Percentiles rank a stretch among this genome's conserved stretches.
These are phyloP conservation scores for Vigna radiata DNA, from an alignment of 306 rosid species.

Conservation along the genomic window DNA sequence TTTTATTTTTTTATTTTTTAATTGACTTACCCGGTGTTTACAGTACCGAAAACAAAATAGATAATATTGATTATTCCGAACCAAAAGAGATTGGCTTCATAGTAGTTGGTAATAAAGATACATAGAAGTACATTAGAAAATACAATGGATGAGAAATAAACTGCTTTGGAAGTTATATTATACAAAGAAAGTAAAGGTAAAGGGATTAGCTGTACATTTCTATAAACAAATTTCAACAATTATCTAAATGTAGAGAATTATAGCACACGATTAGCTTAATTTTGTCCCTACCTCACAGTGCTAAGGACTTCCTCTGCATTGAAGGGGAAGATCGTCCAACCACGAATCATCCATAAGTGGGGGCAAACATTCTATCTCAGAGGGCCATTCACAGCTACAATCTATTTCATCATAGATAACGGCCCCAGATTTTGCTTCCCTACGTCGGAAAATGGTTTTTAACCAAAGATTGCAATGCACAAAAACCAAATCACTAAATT, in stretches of 20 bases:
- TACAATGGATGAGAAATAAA: not conserved
- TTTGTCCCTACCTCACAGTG: not conserved
- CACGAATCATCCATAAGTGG: constrained; percentile 72
- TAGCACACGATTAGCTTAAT: not conserved
- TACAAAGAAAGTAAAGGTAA: no score
- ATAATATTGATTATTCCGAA: no score
- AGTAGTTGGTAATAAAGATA: no score
- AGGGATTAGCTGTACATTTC: not conserved
- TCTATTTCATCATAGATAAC: constrained; percentile 66
- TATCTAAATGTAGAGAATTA: constrained; percentile 26
- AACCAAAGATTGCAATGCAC: constrained; percentile 79
- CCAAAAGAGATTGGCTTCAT: no score
- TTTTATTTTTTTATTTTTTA: no score
- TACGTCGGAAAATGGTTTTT: constrained; percentile 49
- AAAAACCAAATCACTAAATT: constrained; percentile 63
- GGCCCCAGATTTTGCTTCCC: constrained; percentile 56
- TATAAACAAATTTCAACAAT: not conserved
- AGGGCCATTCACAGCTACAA: constrained; percentile 70
- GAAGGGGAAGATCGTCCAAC: constrained; percentile 62
- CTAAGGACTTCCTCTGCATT: constrained; percentile 52
- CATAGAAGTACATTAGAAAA: no score
- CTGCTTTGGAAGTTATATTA: not conserved
- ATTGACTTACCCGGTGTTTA: no score
- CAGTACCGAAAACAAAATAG: no score
- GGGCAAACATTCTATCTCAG: constrained; percentile 60